phyloP scores from a whole-genome alignment of 2,329 filamentous ascomycete genomes.

The Colletotrichum nymphaeae region DNA sequence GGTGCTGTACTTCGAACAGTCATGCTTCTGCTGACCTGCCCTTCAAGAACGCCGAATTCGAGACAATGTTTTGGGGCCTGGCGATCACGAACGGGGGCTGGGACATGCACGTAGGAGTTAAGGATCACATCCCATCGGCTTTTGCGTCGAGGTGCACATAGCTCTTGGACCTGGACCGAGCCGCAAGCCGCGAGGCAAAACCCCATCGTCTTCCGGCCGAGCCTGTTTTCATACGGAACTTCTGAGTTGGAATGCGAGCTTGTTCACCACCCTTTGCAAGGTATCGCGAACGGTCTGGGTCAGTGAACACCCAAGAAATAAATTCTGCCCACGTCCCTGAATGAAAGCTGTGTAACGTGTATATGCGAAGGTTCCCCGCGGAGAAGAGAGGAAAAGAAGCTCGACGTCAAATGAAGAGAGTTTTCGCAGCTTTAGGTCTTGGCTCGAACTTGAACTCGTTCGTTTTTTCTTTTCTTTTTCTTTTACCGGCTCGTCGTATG shows the following conservation, averaged over 20 bases:
- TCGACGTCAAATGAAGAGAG: slow-evolving; percentile 2
- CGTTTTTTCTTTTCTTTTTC: neutral
- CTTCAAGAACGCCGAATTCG: neutral
- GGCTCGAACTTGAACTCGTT: neutral
- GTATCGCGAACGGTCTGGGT: neutral
- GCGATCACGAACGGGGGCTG: neutral
- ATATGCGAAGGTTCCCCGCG: neutral
- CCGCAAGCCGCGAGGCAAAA: neutral
- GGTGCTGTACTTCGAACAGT: neutral
- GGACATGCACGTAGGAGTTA: neutral
- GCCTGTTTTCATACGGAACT: neutral
- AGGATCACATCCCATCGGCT: neutral
- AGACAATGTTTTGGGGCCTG: neutral
- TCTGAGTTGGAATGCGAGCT: neutral
- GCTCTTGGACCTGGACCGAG: neutral
- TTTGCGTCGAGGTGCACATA: neutral
- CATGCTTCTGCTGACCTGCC: slow-evolving; percentile 3
- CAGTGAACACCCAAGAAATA: neutral
- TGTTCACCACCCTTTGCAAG: neutral
- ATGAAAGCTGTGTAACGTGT: neutral
- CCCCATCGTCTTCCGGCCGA: neutral
- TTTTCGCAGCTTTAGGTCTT: slow-evolving; percentile 1
- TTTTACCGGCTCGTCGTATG: neutral
- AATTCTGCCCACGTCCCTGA: neutral
- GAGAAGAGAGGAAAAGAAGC: neutral